Base-by-base conservation (phyloP, 73 alveolate species). In the Paramecium biaurelia region DNA sequence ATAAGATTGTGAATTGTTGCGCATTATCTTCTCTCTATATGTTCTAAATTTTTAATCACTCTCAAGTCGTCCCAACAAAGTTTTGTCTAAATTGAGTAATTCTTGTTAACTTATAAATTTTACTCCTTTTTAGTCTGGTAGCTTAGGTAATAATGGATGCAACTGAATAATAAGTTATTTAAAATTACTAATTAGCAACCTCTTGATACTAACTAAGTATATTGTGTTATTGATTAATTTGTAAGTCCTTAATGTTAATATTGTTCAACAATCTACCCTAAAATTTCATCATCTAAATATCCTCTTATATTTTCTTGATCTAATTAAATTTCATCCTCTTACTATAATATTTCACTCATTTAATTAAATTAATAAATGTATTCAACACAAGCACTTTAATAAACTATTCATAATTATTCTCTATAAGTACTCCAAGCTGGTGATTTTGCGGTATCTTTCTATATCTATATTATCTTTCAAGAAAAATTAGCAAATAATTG, bases 81-180 rank as follows among this genome's bases (percentile, higher is more conserved):
- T 35, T 72, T 72, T 32, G 35, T 72, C 86, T 18, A 72, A 72
- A 72, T 37, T 72, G 20, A 35, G 21, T 32, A 72, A 38, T 35
- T 72, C 86, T 35, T 32, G 37, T 72, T 32, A 72, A 38, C 86
- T 72, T 30, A 72, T 32, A 37, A 72, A 72, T 72, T 72, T 63
- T 2, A 63, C 84, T 63, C 84, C 86, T 21, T 38, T 72, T 9
- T 72, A 38, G 8, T 72, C 58, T 28, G 86, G 59, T 35, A 38
- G 63, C 37, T 72, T 35, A 0, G 86, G 86, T 30, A 72, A 21
- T 34, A 72, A 42, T n/a, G 86, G 86, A 72, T 72, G 86, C 45
- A 72, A 35, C 58, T 72, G 12, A 15, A 72, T 2, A 32, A 28
- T 32, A 72, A 35, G 32, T 34, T 72, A 23, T 72, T n/a, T 32